phyloP scores from a whole-genome alignment of 2,329 filamentous ascomycete genomes.

The Emericellopsis cladophorae region DNA sequence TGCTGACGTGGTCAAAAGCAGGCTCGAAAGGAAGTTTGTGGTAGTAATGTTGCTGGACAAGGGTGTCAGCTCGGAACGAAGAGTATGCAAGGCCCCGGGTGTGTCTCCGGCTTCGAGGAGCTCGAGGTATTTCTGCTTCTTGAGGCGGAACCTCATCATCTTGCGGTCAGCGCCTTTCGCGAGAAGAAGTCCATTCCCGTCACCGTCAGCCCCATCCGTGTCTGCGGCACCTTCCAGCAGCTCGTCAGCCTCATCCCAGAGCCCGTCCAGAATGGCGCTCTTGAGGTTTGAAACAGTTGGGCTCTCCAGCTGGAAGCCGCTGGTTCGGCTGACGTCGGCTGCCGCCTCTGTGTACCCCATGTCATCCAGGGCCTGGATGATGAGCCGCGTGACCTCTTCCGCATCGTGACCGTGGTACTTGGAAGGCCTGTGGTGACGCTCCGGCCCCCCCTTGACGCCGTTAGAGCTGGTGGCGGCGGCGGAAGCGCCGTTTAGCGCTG shows the following conservation, averaged over 20 bases:
- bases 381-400: conserved; percentile 82
- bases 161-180: conserved; percentile 62
- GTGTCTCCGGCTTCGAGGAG: conserved; percentile 68
- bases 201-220: conserved; percentile 15
- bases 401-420: conserved; percentile 75
- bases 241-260: conserved; percentile 76
- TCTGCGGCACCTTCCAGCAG: conserved; percentile 50
- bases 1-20: conserved; percentile 76
- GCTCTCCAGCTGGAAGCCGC: conserved; percentile 78
- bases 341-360: conserved; percentile 77
- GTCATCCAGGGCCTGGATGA: conserved; percentile 84
- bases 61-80: conserved; percentile 79
- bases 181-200: conserved; percentile 54
- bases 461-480: conserved; percentile 10
- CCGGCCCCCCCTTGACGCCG: conserved; percentile 5
- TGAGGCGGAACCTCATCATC: conserved; percentile 75
- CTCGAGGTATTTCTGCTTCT: conserved; percentile 92
- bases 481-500: conserved; percentile 27
- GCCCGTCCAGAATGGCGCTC: conserved; percentile 63
- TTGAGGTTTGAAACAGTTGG: conserved; percentile 78
- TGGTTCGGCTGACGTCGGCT: conserved; percentile 61
- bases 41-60: conserved; percentile 66
- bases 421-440: conserved; percentile 6
- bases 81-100: conserved; percentile 62
- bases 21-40: conserved; percentile 72